These are phyloP conservation scores for Ganoderma sinense DNA, from an alignment of 1,284 basidiomycete species.

Conservation along the genomic window DNA sequence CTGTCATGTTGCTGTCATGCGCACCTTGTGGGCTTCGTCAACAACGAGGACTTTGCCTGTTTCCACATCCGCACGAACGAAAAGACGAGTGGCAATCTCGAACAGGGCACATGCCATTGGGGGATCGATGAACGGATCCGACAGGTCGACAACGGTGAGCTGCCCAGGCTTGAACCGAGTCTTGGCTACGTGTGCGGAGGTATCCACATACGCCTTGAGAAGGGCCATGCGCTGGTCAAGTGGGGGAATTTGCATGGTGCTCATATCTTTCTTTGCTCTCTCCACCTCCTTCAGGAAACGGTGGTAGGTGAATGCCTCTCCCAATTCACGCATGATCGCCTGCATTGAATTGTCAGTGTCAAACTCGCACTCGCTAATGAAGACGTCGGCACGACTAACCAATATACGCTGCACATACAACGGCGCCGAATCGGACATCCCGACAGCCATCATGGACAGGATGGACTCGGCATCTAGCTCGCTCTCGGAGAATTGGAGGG, in stretches of 20 bases:
- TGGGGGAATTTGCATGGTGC: constrained; percentile 56
- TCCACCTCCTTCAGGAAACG: constrained; percentile 58
- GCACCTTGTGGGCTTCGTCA: constrained; percentile 79
- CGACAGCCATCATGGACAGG: constrained; percentile 72
- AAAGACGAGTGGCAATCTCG: constrained; percentile 71
- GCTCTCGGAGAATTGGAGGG: constrained; percentile 62
- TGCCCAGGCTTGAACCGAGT: constrained; percentile 59
- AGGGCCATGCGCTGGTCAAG: constrained; percentile 68
- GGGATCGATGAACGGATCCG: constrained; percentile 76
- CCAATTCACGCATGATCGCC: constrained; percentile 55
- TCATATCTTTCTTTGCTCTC: constrained; percentile 56
- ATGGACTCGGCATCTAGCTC: constrained; percentile 75
- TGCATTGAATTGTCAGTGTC: constrained; percentile 17
- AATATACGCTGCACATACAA: constrained; percentile 72
- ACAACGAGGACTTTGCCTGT: constrained; percentile 77
- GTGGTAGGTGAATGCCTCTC: constrained; percentile 52
- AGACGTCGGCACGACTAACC: constrained; percentile 43
- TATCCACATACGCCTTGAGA: constrained; percentile 57
- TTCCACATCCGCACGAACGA: constrained; percentile 65
- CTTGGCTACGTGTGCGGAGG: constrained; percentile 32
- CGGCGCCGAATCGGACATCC: constrained; percentile 63
- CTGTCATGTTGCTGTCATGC: constrained; percentile 20
- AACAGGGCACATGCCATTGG: constrained; percentile 72
- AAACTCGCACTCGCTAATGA: background rate
- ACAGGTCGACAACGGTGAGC: constrained; percentile 70